Base-by-base conservation (phyloP, 306 rosid genomes). In the Chamaecrista fasciculata region DNA sequence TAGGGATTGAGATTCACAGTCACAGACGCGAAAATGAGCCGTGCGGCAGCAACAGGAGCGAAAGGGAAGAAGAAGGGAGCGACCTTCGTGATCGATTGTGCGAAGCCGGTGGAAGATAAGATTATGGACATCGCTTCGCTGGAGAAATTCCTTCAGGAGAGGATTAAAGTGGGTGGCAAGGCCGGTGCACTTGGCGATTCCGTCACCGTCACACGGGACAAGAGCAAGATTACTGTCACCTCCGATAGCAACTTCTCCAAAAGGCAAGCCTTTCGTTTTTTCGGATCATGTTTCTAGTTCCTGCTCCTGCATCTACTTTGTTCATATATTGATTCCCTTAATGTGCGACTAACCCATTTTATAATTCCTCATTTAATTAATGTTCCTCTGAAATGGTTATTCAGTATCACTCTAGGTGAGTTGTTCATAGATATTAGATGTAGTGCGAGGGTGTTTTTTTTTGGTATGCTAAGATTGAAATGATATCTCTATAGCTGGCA, bases 11-110 rank as follows among this genome's bases (percentile, higher is more conserved):
- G 63, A 23, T 20, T 5, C 15, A n/a, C 24, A 6, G 60, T 14
- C 36, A 16, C 16, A 39, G 75, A 11, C 28, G 78, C 75, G 31
- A 77, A 77, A 77, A 88, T 88, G 95, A 88, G 91, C 55, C 86
- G 84, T 14, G 84, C 79, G 25, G 73, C 81, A 58, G 80, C 82
- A 23, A 71, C 84, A 0, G 85, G 85, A 4, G 43, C 79, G n/a
- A 88, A 85, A 87, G 95, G 91, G 68, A 88, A 85, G 89, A 88
- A 81, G 87, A 88, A 88, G 85, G 95, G 89, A 2, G 86, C 84
- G 14, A 65, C 79, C 3, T 88, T 88, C 70, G 82, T 84, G 42
- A 79, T 88, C 31, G 89, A 88, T 48, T 88, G 94, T 57, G 81
- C 77, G 34, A 85, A 87, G 77, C 94, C 90, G 5, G 94, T 87